Conservation (phyloP, 805 yeast species). For the Ogataea trehalophila region DNA sequence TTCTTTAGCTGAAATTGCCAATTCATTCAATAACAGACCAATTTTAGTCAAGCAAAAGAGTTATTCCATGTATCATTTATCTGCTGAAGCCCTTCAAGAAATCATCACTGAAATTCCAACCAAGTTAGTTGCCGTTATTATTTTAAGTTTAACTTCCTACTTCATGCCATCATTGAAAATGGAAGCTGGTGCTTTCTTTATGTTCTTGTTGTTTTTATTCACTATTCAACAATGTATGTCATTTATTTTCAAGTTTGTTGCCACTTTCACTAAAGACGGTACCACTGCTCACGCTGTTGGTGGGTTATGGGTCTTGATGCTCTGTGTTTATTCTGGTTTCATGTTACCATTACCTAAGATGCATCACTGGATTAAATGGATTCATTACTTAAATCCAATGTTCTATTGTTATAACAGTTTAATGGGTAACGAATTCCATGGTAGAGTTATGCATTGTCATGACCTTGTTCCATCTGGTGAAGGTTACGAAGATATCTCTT, state of each 20-base stretch:
- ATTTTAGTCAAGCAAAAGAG: slow-evolving; percentile 60
- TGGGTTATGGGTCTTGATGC: slow-evolving; percentile 49
- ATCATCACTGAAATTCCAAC: slow-evolving; percentile 57
- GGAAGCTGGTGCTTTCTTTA: slow-evolving; percentile 53
- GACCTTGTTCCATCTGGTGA: slow-evolving; percentile 50
- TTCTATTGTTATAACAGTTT: slow-evolving; percentile 46
- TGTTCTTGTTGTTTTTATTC: slow-evolving; percentile 37
- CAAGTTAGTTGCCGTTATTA: slow-evolving; percentile 46
- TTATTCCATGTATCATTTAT: slow-evolving; percentile 57
- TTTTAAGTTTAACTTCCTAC: slow-evolving; percentile 42
- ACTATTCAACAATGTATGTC: slow-evolving; percentile 48
- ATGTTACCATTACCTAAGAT: slow-evolving; percentile 36
- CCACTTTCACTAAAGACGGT: slow-evolving; percentile 48
- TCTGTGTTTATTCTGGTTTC: slow-evolving; percentile 55
- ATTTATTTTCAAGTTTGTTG: slow-evolving; percentile 48
- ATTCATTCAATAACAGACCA: slow-evolving; percentile 55
- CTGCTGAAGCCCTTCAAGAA: slow-evolving; percentile 61
- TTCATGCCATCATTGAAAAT: slow-evolving; percentile 50
- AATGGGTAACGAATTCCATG: slow-evolving; percentile 53
- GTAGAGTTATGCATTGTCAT: slow-evolving; percentile 47
- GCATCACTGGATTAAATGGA: slow-evolving; percentile 61
- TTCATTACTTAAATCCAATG: slow-evolving; percentile 44
- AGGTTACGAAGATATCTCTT: slow-evolving; percentile 41
- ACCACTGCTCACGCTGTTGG: slow-evolving; percentile 53
- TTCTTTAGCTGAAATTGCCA: slow-evolving; percentile 58